Evolutionary conservation across 768 basidiomycete species (phyloP), one percentile per base, ranked within the genome.

Genomic region (Rhizopogon vulgaris): DNA sequence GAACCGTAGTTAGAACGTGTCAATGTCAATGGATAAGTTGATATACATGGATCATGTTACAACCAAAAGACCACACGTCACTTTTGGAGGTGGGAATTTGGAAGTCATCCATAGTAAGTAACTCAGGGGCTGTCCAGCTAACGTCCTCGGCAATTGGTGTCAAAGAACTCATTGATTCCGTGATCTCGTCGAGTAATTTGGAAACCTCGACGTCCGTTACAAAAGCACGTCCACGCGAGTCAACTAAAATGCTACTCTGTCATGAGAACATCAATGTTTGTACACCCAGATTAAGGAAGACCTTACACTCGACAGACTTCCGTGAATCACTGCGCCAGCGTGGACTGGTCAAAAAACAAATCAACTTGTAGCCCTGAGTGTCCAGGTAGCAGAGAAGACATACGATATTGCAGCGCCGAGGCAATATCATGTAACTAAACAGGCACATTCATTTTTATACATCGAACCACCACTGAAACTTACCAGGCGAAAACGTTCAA

Each of bases 191-290:
- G 2, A 43, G 42, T 28, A 74, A 67, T 22, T 56, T 70, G n/a
- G 73, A 76, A 8, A 76, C 59, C 1, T 74, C 75, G 52, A 76
- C 75, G 51, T 75, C 76, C 52, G 70, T 70, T 14, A 78, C 57
- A 15, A 66, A 65, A 6, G 69, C 74, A 32, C 67, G 66, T n/a
- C 68, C 64, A 24, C 71, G 53, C 51, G 69, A 66, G 51, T 72
- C 70, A 43, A 78, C 68, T n/a, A 76, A 65, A 41, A 78, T 67
- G 55, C 76, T 78, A 0, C 70, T 67, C 73, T 54, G 10, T 5
- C 11, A 6, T 32, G 22, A 27, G 25, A 9, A 27, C 11, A 36
- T 36, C 6, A n/a, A 36, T 18, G 12, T 10, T 36, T n/a, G 6
- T 18, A 12, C 24, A 8, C 34, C 18, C 6, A 24, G 10, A 15